phyloP scores from a whole-genome alignment of 1,284 basidiomycete species.

The Rhodotorula sp. region DNA sequence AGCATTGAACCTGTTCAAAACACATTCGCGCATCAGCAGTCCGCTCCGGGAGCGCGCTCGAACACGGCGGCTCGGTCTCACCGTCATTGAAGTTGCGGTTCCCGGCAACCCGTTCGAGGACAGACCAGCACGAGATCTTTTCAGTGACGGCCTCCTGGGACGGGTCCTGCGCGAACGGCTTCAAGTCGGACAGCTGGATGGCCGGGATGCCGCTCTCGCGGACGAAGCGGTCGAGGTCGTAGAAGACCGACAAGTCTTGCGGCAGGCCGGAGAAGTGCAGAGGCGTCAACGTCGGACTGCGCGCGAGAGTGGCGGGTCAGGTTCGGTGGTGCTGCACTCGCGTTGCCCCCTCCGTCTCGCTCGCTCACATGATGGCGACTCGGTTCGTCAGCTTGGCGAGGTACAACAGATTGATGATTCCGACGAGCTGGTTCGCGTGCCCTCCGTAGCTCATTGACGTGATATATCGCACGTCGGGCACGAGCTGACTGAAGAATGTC shows the following conservation, averaged over 20 bases:
- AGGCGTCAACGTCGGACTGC: constrained; percentile 25
- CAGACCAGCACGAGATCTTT: constrained; percentile 26
- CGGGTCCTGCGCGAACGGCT: constrained; percentile 15
- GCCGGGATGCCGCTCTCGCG: constrained; percentile 12
- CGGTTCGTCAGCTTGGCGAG: constrained; percentile 30
- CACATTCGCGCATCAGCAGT: too few relatives aligned
- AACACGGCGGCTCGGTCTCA: too few relatives aligned
- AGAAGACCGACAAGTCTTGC: constrained; percentile 18
- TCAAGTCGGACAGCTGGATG: constrained; percentile 15
- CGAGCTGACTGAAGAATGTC: constrained; percentile 1
- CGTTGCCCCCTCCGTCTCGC: neutral
- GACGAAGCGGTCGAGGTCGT: constrained; percentile 31
- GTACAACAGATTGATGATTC: constrained; percentile 23
- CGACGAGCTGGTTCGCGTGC: constrained; percentile 35
- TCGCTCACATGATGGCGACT: constrained; percentile 24
- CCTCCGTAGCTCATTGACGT: constrained; percentile 30
- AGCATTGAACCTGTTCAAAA: constrained; percentile 12
- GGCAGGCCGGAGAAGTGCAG: constrained; percentile 22
- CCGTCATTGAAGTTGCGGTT: constrained; percentile 30
- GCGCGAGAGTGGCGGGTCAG: too few relatives aligned
- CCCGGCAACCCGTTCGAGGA: constrained; percentile 15
- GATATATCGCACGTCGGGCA: constrained; percentile 23
- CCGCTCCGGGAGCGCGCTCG: too few relatives aligned
- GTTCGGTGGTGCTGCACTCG: too few relatives aligned
- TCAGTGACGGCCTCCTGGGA: constrained; percentile 7